A percentile compares a stretch with the other conserved stretches of the same genome.
Evolutionary conservation across 2,329 filamentous ascomycete species (phyloP).

Genomic region (Colletotrichum kahawae): DNA sequence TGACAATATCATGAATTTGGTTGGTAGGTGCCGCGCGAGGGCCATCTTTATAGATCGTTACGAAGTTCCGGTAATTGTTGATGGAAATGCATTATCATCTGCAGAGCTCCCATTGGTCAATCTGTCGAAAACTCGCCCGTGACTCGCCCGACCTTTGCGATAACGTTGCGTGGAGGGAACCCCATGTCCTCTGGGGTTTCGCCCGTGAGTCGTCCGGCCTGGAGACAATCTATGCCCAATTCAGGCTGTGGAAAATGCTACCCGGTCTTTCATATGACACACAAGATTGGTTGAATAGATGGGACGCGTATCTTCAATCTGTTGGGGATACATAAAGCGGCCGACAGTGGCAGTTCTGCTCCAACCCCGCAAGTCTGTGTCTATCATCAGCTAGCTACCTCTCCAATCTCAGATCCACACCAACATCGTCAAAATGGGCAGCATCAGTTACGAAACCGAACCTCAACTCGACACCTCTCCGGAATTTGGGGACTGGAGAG

Average conservation of each 20-base stretch:
- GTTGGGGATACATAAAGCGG: background rate
- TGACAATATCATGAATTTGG: background rate
- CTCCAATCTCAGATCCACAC: background rate
- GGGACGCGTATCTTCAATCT: background rate
- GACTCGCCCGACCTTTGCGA: background rate
- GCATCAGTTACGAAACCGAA: background rate
- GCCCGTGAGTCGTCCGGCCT: background rate
- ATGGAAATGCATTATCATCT: background rate
- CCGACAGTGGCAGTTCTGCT: too few relatives aligned
- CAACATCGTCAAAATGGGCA: background rate
- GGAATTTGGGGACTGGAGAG: background rate
- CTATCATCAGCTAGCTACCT: background rate
- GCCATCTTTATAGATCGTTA: background rate
- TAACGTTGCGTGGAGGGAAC: background rate
- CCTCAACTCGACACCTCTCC: background rate
- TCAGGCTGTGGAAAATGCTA: background rate
- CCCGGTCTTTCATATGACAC: background rate
- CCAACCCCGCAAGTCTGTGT: background rate
- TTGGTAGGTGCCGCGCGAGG: background rate
- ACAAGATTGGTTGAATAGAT: background rate
- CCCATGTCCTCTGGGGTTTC: background rate
- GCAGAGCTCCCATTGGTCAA: background rate
- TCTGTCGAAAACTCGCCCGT: background rate
- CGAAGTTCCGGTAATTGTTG: background rate
- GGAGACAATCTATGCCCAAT: background rate